Evolutionary conservation across 139 green algal species (phyloP).

Genomic region (Pseudopediastrum boryanum): DNA sequence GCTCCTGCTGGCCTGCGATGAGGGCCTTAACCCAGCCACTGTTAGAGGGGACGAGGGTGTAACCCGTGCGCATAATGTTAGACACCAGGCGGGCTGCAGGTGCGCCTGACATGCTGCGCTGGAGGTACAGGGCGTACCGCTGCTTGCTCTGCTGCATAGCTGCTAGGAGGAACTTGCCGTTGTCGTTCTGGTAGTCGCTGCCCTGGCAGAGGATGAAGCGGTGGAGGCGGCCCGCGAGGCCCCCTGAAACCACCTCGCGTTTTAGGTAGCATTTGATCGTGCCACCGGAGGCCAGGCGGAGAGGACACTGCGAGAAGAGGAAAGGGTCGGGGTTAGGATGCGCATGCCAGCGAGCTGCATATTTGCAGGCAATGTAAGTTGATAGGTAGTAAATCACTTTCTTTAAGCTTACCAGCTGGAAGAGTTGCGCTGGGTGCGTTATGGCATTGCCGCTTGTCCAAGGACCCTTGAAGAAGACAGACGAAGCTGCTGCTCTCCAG

Average conservation of each 20-base stretch:
- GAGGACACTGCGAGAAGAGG: conserved; percentile 22
- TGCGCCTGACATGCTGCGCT: not conserved
- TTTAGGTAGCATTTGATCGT: conserved; percentile 14
- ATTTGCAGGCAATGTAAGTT: no score
- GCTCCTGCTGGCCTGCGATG: conserved; percentile 22
- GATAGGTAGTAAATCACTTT: no score
- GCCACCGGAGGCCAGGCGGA: not conserved
- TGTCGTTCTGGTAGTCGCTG: conserved; percentile 11
- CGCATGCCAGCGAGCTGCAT: no score
- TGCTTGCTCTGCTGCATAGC: not conserved
- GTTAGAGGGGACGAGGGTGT: conserved; percentile 16
- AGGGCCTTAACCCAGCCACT: not conserved
- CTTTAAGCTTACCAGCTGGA: conserved; percentile 10
- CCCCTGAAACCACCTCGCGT: not conserved
- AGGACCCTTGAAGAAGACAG: conserved; percentile 19
- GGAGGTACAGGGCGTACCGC: not conserved
- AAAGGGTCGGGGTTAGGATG: no score
- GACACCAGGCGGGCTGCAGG: not conserved
- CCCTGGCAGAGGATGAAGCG: conserved; percentile 17
- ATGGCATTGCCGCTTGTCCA: not conserved
- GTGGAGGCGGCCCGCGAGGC: not conserved
- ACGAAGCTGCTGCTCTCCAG: conserved; percentile 1
- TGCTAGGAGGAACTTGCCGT: conserved; percentile 14
- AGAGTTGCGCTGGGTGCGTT: conserved; percentile 19
- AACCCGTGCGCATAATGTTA: conserved; percentile 21